Conservation (phyloP, 1,139 yeast species). For the Protomyces lactucae-debilis region DNA sequence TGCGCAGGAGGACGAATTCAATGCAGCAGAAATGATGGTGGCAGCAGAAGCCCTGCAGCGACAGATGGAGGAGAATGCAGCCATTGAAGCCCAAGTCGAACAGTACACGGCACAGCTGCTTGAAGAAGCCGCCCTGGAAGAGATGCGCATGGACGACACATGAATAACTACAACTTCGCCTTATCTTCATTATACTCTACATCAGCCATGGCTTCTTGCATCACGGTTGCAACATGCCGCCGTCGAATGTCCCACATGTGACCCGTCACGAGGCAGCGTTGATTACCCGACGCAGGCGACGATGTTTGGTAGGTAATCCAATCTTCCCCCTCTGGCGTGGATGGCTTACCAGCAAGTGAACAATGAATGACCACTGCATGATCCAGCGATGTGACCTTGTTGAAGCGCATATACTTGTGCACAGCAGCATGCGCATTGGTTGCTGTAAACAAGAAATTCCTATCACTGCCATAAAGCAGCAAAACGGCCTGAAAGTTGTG, state of each 20-base stretch:
- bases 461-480: constrained; percentile 20
- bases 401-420: neutral
- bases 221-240: constrained; percentile 16
- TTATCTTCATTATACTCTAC: neutral
- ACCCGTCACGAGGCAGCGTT: constrained; percentile 20
- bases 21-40: neutral
- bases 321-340: constrained; percentile 10
- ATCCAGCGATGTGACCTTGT: constrained; percentile 15
- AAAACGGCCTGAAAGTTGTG: constrained; percentile 22
- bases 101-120: neutral
- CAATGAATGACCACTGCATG: constrained; percentile 19
- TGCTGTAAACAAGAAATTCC: constrained; percentile 22
- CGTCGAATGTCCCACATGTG: constrained; percentile 22
- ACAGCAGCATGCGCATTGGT: constrained; percentile 21
- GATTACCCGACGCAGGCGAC: constrained; percentile 13
- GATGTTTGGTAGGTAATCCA: constrained; percentile 21
- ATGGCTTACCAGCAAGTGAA: constrained; percentile 10
- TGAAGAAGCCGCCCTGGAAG: neutral
- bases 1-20: neutral
- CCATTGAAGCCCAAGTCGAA: neutral
- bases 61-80: neutral
- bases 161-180: neutral
- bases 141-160: neutral
- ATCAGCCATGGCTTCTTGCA: constrained; percentile 23
- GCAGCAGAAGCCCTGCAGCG: neutral